Percentiles rank a stretch among this genome's conserved stretches.
Evolutionary conservation across 148 eudicot genomes (phyloP).

Genomic region (Polygonum maritimum): DNA sequence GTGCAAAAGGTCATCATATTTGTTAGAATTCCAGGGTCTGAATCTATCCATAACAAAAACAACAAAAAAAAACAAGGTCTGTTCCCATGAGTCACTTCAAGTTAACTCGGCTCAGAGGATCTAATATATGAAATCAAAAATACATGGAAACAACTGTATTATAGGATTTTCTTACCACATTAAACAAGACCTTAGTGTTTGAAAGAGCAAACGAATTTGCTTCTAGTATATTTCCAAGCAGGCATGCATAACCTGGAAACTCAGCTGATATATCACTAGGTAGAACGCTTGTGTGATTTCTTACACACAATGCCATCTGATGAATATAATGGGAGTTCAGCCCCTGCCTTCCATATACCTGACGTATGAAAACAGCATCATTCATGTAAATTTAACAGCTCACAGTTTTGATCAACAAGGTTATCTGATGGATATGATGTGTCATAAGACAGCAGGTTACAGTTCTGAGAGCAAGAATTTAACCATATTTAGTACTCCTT

Average conservation of each 20-base stretch:
- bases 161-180: conserved; percentile 44
- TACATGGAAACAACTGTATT: background rate
- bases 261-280: conserved; percentile 62
- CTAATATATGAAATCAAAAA: background rate
- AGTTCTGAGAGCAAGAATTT: conserved; percentile 5
- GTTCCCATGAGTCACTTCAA: background rate
- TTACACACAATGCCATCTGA: conserved; percentile 60
- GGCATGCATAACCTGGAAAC: conserved; percentile 90
- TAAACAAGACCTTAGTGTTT: conserved; percentile 44
- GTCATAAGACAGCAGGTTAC: background rate
- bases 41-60: background rate
- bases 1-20: background rate
- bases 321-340: conserved; percentile 61
- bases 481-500: background rate
- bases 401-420: background rate
- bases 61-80: background rate
- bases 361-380: conserved; percentile 10
- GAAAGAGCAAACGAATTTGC: conserved; percentile 56
- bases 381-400: background rate
- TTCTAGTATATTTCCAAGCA: conserved; percentile 81
- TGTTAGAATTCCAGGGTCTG: background rate
- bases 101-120: background rate
- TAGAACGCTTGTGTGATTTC: conserved; percentile 44
- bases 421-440: background rate
- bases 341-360: conserved; percentile 52